These are phyloP conservation scores for Saccharum officinarum DNA, from an alignment of 176 grass and related monocot genomes.

Conservation along the genomic window DNA sequence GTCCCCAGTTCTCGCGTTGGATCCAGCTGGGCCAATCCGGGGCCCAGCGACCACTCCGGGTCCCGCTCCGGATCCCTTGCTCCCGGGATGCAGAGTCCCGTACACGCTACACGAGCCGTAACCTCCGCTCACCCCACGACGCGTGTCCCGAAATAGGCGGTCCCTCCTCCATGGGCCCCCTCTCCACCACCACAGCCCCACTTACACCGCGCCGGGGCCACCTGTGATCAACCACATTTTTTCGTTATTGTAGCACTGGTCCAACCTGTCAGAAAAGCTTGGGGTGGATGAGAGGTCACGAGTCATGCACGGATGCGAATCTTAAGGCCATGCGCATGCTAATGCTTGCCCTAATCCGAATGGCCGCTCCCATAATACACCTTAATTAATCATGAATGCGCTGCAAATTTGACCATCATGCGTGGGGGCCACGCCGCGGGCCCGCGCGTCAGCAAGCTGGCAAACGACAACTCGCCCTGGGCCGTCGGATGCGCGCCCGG, in stretches of 20 bases:
- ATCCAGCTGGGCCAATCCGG: slow-evolving; percentile 42
- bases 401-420: slow-evolving; percentile 18
- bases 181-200: background rate
- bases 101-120: background rate
- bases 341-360: slow-evolving; percentile 6
- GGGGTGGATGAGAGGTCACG: slow-evolving; percentile 37
- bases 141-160: background rate
- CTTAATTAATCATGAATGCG: slow-evolving; percentile 32
- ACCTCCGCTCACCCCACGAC: background rate
- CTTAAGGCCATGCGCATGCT: slow-evolving; percentile 13
- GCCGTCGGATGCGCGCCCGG: slow-evolving; percentile 53
- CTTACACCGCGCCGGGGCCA: background rate
- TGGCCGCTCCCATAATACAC: background rate
- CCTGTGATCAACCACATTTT: background rate
- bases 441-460: slow-evolving; percentile 21
- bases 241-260: background rate
- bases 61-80: slow-evolving; percentile 30
- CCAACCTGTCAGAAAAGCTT: slow-evolving; percentile 15
- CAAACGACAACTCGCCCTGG: slow-evolving; percentile 47
- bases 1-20: slow-evolving; percentile 39
- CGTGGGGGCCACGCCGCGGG: background rate
- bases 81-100: background rate
- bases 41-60: slow-evolving; percentile 16
- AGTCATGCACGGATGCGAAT: slow-evolving; percentile 44
- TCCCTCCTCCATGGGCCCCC: background rate